Base-by-base conservation (phyloP, 768 basidiomycete genomes). In the Suillus variegatus region DNA sequence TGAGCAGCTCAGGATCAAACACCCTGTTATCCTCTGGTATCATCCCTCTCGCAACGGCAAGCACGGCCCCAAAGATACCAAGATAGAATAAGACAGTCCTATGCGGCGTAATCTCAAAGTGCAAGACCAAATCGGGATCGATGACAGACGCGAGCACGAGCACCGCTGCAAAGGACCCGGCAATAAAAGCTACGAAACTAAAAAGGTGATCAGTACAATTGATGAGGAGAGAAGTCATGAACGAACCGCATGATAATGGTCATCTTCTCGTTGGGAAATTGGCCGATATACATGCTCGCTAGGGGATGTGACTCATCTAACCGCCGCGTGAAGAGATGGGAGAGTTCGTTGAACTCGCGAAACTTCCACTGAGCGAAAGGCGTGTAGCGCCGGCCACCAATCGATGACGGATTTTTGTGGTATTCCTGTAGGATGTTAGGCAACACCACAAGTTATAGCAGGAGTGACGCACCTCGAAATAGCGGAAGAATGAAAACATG, bases 401-500 rank as follows among this genome's bases (percentile, higher is more conserved):
- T 94, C 1, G 94, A 90, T 0, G 97, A 98, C 2, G 97, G 97
- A 73, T 99, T 95, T 78, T 97, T 97, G 85, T 94, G 97, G 73
- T 98, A 99, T 84, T 99, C 96, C 97, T 99, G 70, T 56, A 41
- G 43, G 25, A 28, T 22, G n/a, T 41, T 49, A 28, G 20, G 38
- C 35, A 9, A 44, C 38, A 36, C 36, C 28, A 40, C 28, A 20
- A 41, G 41, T 47, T 13, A 47, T 47, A 25, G 46, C 62, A 62
- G 25, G 22, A 12, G 6, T 22, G 14, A 76, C 88, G 61, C 57
- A 95, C 97, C 84, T 99, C 97, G 67, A 99, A 99, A 76, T 99
- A 99, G 4, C 97, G 92, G 84, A 99, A 99, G 84, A 99, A 99
- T 1, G 95, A 99, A 75, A 97, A 99, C 89, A 99, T 93, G 47